A percentile compares a stretch with the other conserved stretches of the same genome.
Conservation (phyloP, 441 rosid genomes). For the Populus hybrid region DNA sequence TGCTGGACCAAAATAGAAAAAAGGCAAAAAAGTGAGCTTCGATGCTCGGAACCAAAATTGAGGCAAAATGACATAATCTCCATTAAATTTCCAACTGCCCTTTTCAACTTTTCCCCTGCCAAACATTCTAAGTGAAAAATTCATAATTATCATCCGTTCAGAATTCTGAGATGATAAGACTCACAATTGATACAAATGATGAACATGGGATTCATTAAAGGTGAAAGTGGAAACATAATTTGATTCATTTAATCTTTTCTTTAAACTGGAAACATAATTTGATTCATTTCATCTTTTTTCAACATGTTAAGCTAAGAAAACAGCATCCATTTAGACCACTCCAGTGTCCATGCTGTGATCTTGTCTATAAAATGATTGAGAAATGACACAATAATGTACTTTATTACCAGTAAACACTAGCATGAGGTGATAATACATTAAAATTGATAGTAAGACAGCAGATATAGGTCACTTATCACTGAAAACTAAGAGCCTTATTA, state of each 20-base stretch:
- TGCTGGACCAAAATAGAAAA: too few species aligned
- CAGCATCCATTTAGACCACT: background rate
- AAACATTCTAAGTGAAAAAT: background rate
- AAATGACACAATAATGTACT: background rate
- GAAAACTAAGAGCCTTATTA: constrained; percentile 12
- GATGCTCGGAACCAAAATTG: too few species aligned
- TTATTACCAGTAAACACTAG: constrained; percentile 12
- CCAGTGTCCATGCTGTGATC: background rate
- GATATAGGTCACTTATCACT: background rate
- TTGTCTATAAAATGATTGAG: background rate
- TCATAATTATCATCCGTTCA: background rate
- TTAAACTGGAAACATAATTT: background rate
- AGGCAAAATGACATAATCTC: background rate
- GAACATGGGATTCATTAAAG: background rate
- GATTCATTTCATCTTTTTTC: background rate
- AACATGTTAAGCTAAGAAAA: background rate
- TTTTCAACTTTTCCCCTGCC: background rate
- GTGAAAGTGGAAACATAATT: background rate
- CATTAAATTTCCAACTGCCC: constrained; percentile 1
- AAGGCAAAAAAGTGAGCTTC: too few species aligned
- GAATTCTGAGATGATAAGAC: background rate
- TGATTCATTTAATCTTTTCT: background rate
- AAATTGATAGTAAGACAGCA: background rate
- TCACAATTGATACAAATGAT: background rate
- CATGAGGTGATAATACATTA: background rate